Base-by-base conservation (phyloP, 1,284 basidiomycete genomes). In the Exobasidium cylindrosporum region DNA sequence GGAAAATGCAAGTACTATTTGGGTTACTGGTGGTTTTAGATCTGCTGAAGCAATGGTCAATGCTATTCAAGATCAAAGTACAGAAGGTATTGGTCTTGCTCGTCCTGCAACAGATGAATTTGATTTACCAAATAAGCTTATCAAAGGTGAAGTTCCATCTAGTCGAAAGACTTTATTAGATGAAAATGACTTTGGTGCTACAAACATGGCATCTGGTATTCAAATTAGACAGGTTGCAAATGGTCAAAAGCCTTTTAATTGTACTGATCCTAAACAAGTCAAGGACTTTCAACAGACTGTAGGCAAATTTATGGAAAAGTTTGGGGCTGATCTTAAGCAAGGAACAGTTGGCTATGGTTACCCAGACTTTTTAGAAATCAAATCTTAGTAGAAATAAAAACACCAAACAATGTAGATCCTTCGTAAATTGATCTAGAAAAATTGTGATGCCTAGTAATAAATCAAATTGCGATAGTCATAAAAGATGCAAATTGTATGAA, bases 11-110 rank as follows among this genome's bases (percentile, higher is more conserved):
- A 79, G 82, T 7, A 81, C 78, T 44, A 35, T 65, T 29, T 62
- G 47, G 26, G 80, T 83, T 31, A 85, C 84, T 0, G 84, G 84
- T 14, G 84, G 84, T 1, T 85, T 85, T 79, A 76, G 83, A 30
- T 80, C 81, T 3, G 67, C 77, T 0, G 60, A 67, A 4, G 83
- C 80, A 11, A 84, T 85, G 84, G 79, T 80, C 4, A 69, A 58
- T 52, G 73, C 81, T 14, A 68, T 83, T 58, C 43, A 62, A 2
- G 59, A 55, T 7, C 72, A 80, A 11, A 73, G 75, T 7, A 76
- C 80, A 6, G 26, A 79, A 54, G 76, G 84, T 49, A 71, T 85
- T 56, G 84, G 84, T 24, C 74, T 85, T 28, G 84, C 70, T 1
- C 80, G 84, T 26, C 84, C 84, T 0, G 69, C 84, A 5, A 73